Base-by-base conservation (phyloP, 257 asterid species). In the Henckelia pumila region DNA sequence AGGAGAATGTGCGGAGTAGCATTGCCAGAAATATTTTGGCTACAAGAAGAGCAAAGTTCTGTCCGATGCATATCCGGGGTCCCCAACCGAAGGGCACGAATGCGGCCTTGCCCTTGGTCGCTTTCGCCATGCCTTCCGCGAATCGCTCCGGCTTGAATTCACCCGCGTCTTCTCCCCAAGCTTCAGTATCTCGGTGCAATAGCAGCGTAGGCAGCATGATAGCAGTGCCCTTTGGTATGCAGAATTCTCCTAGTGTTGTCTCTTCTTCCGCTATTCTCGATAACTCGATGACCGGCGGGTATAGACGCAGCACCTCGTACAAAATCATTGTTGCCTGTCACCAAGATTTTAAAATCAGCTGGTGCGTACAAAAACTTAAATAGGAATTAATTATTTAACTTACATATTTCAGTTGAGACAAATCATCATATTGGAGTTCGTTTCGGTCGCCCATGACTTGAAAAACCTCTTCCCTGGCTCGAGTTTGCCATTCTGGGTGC, bases 61-160 rank as follows among this genome's bases (percentile, higher is more conserved):
- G 66, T n/a, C 79, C 75, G 0, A 75, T 69, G 56, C 82, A 78
- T 9, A 61, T 75, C 14, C 82, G 75, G 6, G 66, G 72, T n/a
- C 82, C 82, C 77, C 79, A 71, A 3, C 82, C 78, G 58, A 74
- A 78, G 25, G 79, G 82, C 17, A 78, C 66, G 68, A 61, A 76
- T 2, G 77, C 77, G 13, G 59, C 66, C 2, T 75, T 72, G 0
- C 82, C 79, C 0, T 78, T 78, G 16, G 82, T 73, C 14, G 82
- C 82, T 71, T 78, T 78, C 20, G 71, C 17, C n/a, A 71, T 75
- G 28, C 79, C 79, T 17, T 75, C 79, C 3, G 72, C 63, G 16
- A 75, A 75, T 50, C 79, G 69, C 1, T 75, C 79, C 3, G 79
- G 82, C 44, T 74, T 74, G 64, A 78, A 78, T 49, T 78, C 79